phyloP scores from a whole-genome alignment of 345 rosid species.

The Raphanus sativus region DNA sequence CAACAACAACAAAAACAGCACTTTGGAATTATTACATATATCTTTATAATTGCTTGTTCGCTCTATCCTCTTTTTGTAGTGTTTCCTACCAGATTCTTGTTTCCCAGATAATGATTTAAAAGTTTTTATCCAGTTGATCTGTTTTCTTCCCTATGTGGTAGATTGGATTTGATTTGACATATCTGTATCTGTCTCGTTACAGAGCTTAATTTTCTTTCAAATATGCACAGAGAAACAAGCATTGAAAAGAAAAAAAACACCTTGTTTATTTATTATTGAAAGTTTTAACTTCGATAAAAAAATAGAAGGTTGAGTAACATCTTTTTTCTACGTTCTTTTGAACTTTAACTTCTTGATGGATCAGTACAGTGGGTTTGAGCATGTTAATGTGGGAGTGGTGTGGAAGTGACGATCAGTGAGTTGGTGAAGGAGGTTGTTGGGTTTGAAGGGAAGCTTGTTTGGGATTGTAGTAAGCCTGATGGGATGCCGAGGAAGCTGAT shows the following conservation, averaged over 20 bases:
- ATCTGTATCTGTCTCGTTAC: too few species aligned
- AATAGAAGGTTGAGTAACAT: background rate
- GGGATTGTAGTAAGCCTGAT: slow-evolving; percentile 84
- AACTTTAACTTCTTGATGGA: too few species aligned
- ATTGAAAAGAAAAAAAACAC: background rate
- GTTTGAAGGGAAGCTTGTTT: slow-evolving; percentile 74
- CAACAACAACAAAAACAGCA: background rate
- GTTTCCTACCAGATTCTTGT: slow-evolving; percentile 28
- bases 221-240: background rate
- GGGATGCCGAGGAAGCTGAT: slow-evolving; percentile 95
- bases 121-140: slow-evolving; percentile 19
- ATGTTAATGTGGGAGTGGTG: slow-evolving; percentile 91
- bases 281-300: too few species aligned
- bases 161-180: background rate
- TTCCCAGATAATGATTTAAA: slow-evolving; percentile 18
- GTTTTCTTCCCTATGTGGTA: background rate
- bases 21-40: slow-evolving; percentile 29
- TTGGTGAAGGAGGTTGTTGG: slow-evolving; percentile 88
- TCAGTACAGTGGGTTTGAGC: too few species aligned
- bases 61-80: slow-evolving; percentile 32
- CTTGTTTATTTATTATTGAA: background rate
- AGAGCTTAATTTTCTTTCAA: background rate
- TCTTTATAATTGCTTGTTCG: slow-evolving; percentile 23
- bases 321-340: slow-evolving; percentile 48
- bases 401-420: slow-evolving; percentile 86